Evolutionary conservation across 768 basidiomycete genomes (phyloP).

Genomic region (Agaricus bisporus): DNA sequence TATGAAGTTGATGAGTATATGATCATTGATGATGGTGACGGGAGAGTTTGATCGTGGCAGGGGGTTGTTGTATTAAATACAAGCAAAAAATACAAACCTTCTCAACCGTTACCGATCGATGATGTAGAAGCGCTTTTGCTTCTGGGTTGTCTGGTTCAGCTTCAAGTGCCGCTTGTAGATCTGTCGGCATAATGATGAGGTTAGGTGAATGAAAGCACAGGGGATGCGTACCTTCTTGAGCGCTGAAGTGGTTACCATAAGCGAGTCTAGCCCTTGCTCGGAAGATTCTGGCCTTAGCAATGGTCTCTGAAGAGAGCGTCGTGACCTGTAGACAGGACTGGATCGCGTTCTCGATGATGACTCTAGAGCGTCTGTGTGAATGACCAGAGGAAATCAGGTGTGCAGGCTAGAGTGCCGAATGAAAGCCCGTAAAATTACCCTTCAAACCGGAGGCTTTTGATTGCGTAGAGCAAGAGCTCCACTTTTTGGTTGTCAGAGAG

Average conservation of each 20-base stretch:
- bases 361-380: slow-evolving; percentile 42
- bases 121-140: slow-evolving; percentile 53
- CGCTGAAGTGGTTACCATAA: slow-evolving; percentile 52
- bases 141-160: slow-evolving; percentile 67
- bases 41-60: too few relatives aligned
- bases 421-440: slow-evolving; percentile 35
- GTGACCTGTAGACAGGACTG: slow-evolving; percentile 62
- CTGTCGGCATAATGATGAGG: slow-evolving; percentile 26
- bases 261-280: slow-evolving; percentile 63
- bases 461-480: slow-evolving; percentile 70
- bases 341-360: slow-evolving; percentile 67
- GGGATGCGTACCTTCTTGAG: slow-evolving; percentile 50
- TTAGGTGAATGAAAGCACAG: slow-evolving; percentile 3
- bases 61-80: too few relatives aligned
- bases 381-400: slow-evolving; percentile 8
- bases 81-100: slow-evolving; percentile 34
- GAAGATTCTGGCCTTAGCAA: slow-evolving; percentile 56
- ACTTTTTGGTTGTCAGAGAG: slow-evolving; percentile 63
- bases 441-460: slow-evolving; percentile 72
- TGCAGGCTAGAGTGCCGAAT: neutral
- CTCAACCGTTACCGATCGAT: slow-evolving; percentile 48
- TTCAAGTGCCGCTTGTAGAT: slow-evolving; percentile 58
- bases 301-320: slow-evolving; percentile 41
- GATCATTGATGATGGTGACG: too few relatives aligned
- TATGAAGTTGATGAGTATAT: neutral